These are phyloP conservation scores for Geosmithia putterillii DNA, from an alignment of 2,329 filamentous ascomycete genomes.

Conservation along the genomic window DNA sequence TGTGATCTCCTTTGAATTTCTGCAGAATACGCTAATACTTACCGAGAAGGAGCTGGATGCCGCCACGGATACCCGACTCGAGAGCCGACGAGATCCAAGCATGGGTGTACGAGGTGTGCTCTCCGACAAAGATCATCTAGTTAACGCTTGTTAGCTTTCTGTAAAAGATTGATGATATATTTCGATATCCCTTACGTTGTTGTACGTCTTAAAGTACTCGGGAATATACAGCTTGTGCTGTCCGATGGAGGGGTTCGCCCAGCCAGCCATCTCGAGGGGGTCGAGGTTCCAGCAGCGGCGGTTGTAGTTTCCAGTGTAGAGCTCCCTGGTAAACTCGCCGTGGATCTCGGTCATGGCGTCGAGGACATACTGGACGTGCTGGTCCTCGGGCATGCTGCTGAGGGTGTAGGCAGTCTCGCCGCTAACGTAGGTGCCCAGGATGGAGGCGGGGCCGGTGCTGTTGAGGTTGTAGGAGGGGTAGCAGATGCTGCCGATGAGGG, in stretches of 20 bases:
- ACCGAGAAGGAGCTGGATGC: slow-evolving; percentile 48
- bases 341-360: slow-evolving; percentile 57
- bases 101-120: slow-evolving; percentile 61
- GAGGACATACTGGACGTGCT: slow-evolving; percentile 51
- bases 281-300: slow-evolving; percentile 55
- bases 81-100: slow-evolving; percentile 58
- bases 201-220: slow-evolving; percentile 58
- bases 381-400: slow-evolving; percentile 36
- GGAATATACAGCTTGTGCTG: slow-evolving; percentile 61
- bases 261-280: slow-evolving; percentile 47
- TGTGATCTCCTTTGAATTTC: background rate
- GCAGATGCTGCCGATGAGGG: slow-evolving; percentile 49
- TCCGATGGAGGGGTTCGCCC: slow-evolving; percentile 46
- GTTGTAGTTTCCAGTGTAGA: slow-evolving; percentile 54
- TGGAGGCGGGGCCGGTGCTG: slow-evolving; percentile 45
- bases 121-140: slow-evolving; percentile 54
- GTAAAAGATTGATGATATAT: too few relatives aligned
- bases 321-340: slow-evolving; percentile 23
- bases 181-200: slow-evolving; percentile 36
- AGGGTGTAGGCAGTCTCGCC: slow-evolving; percentile 26
- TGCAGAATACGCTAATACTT: background rate
- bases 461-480: slow-evolving; percentile 59
- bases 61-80: slow-evolving; percentile 54
- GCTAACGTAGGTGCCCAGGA: slow-evolving; percentile 47
- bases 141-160: background rate